phyloP scores from a whole-genome alignment of 495 filamentous ascomycete genomes.

The Tuber magnatum region DNA sequence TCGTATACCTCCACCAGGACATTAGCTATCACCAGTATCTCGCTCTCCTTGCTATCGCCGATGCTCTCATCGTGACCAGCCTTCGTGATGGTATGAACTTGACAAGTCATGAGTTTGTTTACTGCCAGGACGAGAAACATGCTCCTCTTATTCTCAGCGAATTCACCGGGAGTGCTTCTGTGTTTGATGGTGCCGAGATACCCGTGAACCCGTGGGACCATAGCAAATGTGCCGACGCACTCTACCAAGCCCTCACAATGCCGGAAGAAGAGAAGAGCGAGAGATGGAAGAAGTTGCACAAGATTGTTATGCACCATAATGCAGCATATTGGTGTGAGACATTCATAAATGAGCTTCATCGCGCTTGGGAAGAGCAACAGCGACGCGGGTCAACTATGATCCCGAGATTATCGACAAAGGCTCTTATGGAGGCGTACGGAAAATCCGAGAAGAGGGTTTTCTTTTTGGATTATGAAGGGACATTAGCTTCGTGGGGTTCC shows the following conservation, averaged over 20 bases:
- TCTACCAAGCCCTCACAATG: conserved; percentile 73
- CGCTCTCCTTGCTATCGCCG: conserved; percentile 76
- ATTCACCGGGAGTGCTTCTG: conserved; percentile 81
- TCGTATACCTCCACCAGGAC: conserved; percentile 93
- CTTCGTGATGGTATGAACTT: conserved; percentile 94
- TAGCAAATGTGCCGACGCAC: conserved; percentile 71
- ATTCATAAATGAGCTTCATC: conserved; percentile 59
- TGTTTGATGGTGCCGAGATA: conserved; percentile 70
- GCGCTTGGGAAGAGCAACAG: conserved; percentile 73
- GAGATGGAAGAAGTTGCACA: conserved; percentile 67
- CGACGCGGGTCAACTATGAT: conserved; percentile 74
- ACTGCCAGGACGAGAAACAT: conserved; percentile 85
- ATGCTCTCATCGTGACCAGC: conserved; percentile 85
- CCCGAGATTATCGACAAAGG: conserved; percentile 64
- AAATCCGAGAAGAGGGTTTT: conserved; percentile 62
- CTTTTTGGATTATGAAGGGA: conserved; percentile 88
- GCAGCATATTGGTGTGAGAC: conserved; percentile 73
- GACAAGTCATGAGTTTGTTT: conserved; percentile 84
- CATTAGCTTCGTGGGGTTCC: conserved; percentile 74
- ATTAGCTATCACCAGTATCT: conserved; percentile 85
- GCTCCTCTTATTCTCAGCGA: conserved; percentile 85
- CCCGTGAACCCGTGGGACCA: conserved; percentile 94
- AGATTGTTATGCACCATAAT: conserved; percentile 69
- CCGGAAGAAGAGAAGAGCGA: conserved; percentile 59
- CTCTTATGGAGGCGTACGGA: conserved; percentile 58